Percentiles rank a stretch among this genome's conserved stretches.
Evolutionary conservation across 2,329 filamentous ascomycete genomes (phyloP).

Genomic region (Malbranchea zuffiana): DNA sequence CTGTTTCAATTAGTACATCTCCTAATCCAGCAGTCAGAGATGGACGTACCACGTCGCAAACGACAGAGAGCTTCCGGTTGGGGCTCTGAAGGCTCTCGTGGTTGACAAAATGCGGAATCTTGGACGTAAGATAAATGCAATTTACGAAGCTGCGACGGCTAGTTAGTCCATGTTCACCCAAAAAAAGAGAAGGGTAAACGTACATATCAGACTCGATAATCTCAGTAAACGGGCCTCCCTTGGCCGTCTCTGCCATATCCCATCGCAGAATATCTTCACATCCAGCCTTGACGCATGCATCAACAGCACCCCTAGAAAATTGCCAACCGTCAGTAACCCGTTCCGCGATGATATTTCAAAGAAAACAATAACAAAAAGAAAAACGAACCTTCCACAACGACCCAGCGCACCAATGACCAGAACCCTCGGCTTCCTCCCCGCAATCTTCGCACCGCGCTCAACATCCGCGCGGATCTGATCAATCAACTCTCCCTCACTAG

Average conservation of each 20-base stretch:
- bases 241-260: constrained; percentile 71
- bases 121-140: constrained; percentile 73
- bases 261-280: constrained; percentile 55
- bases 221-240: constrained; percentile 66
- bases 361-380: too few relatives aligned
- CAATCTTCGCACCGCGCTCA: constrained; percentile 54
- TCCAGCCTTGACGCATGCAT: constrained; percentile 65
- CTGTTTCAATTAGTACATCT: constrained; percentile 1
- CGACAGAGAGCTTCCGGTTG: constrained; percentile 62
- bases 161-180: constrained; percentile 13
- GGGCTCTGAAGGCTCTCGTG: constrained; percentile 55
- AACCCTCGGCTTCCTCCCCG: constrained; percentile 57
- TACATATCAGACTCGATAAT: constrained; percentile 54
- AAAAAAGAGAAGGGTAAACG: constrained; percentile 1
- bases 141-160: constrained; percentile 62
- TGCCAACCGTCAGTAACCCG: neutral
- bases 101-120: constrained; percentile 74
- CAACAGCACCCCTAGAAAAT: constrained; percentile 66
- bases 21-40: neutral
- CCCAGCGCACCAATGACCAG: constrained; percentile 68
- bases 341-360: too few relatives aligned
- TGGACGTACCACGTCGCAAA: constrained; percentile 58
- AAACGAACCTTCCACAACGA: constrained; percentile 16
- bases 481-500: constrained; percentile 64
- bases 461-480: constrained; percentile 62